Evolutionary conservation across 768 basidiomycete species (phyloP).

Genomic region (Lactarius pseudohatsudake): DNA sequence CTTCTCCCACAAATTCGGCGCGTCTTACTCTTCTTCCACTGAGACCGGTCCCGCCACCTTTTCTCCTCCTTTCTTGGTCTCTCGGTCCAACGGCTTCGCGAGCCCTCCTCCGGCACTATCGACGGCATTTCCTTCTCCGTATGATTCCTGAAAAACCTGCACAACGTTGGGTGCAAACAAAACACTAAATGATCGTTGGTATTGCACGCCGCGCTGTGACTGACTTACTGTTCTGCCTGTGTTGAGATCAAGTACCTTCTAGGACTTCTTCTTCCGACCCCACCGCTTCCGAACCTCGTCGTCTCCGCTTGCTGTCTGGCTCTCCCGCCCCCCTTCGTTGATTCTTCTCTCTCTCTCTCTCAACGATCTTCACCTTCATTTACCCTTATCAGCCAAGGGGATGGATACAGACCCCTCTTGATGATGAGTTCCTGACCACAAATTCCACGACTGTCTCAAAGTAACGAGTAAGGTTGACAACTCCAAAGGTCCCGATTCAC

Average conservation of each 20-base stretch:
- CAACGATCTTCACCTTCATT: neutral
- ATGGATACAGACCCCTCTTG: neutral
- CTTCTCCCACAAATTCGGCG: slow-evolving; percentile 21
- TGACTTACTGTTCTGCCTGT: neutral
- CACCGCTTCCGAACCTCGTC: slow-evolving; percentile 26
- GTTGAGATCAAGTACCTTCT: neutral
- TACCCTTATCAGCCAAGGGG: neutral
- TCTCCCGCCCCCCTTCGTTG: neutral
- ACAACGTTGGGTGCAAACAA: neutral
- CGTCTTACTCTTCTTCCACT: neutral
- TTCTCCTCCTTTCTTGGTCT: slow-evolving; percentile 14
- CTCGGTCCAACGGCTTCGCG: slow-evolving; percentile 9
- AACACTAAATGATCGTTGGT: neutral
- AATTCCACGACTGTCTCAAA: neutral
- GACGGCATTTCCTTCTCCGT: slow-evolving; percentile 9
- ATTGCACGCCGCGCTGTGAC: neutral
- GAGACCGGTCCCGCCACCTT: slow-evolving; percentile 21
- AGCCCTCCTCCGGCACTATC: neutral
- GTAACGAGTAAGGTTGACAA: slow-evolving; percentile 17
- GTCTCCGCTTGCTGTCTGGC: slow-evolving; percentile 13
- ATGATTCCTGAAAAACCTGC: slow-evolving; percentile 4
- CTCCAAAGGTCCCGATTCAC: slow-evolving; percentile 19
- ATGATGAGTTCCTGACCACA: slow-evolving; percentile 13
- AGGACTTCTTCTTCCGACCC: slow-evolving; percentile 5
- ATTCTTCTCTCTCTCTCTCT: neutral